Conservation (phyloP, 78 protist genomes). For the Bigelowiella natans region DNA sequence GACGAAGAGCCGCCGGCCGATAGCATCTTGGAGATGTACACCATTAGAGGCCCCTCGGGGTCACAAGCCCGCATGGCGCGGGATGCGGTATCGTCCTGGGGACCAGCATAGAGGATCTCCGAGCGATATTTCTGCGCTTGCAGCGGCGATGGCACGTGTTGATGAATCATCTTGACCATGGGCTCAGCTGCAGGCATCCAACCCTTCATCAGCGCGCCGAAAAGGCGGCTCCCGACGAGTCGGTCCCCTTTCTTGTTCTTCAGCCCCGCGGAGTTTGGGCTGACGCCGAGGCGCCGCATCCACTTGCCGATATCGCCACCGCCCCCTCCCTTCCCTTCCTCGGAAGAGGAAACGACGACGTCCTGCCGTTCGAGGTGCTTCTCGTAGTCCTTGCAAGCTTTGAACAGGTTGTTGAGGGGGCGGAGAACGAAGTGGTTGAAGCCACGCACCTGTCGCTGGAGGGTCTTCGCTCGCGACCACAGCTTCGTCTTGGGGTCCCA, state of each 20-base stretch:
- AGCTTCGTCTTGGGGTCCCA: constrained; percentile 22
- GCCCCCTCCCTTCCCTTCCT: too few species aligned
- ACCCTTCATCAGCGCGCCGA: constrained; percentile 74
- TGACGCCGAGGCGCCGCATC: too few species aligned
- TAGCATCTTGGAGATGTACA: constrained; percentile 99
- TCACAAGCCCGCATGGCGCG: constrained; percentile 13
- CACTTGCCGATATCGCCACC: too few species aligned
- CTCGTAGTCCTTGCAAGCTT: constrained; percentile 74
- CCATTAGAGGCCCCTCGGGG: constrained; percentile 81
- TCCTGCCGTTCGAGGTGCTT: too few species aligned
- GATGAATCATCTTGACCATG: not conserved
- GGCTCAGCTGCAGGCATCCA: constrained; percentile 15
- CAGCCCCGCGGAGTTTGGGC: too few species aligned
- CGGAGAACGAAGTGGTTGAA: constrained; percentile 87
- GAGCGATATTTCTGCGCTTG: constrained; percentile 68
- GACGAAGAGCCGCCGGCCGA: constrained; percentile 91
- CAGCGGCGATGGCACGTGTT: not conserved
- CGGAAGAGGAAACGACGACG: too few species aligned
- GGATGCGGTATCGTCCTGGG: constrained; percentile 62
- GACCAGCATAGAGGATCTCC: constrained; percentile 85
- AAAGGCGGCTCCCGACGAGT: constrained; percentile 88
- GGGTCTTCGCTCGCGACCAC: not conserved
- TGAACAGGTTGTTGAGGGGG: constrained; percentile 82
- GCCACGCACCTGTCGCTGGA: constrained; percentile 53
- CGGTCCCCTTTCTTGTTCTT: too few species aligned